Evolutionary conservation across 2,329 filamentous ascomycete species (phyloP).

Genomic region (Neofusicoccum sp.): DNA sequence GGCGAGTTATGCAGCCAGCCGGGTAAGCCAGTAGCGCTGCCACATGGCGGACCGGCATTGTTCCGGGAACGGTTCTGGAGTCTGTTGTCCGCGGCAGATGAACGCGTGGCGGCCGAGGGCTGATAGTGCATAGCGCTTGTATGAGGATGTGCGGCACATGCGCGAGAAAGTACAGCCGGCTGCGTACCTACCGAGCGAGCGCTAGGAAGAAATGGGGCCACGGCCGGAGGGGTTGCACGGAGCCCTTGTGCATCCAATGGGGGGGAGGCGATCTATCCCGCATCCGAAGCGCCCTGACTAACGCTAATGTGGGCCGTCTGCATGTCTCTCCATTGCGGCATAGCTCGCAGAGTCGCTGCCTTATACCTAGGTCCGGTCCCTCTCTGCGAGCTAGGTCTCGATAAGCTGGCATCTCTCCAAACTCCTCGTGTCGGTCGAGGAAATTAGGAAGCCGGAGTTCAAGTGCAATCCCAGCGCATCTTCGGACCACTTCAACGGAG

Average conservation of each 20-base stretch:
- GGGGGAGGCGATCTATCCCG: not conserved
- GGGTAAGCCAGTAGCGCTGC: too few species aligned
- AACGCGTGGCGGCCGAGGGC: not conserved
- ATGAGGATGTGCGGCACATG: slow-evolving; percentile 10
- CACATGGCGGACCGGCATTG: not conserved
- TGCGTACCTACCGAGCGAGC: not conserved
- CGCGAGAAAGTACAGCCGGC: not conserved
- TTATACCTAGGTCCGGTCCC: slow-evolving; percentile 15
- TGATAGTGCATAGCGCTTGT: not conserved
- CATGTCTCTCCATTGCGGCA: slow-evolving; percentile 9
- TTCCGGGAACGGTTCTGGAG: not conserved
- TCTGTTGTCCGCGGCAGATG: not conserved
- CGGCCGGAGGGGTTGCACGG: slow-evolving; percentile 5
- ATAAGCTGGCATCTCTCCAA: not conserved
- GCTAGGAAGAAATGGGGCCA: not conserved
- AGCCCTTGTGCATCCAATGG: not conserved
- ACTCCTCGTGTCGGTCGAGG: not conserved
- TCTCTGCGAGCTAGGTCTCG: not conserved
- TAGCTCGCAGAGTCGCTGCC: not conserved
- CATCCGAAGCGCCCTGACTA: slow-evolving; percentile 6
- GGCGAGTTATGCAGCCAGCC: not conserved
- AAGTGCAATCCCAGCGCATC: not conserved
- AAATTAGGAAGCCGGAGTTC: not conserved
- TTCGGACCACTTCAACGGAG: not conserved
- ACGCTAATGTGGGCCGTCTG: slow-evolving; percentile 10